These are phyloP conservation scores for Penicillium vulpinum DNA, from an alignment of 2,329 filamentous ascomycete species.

Conservation along the genomic window DNA sequence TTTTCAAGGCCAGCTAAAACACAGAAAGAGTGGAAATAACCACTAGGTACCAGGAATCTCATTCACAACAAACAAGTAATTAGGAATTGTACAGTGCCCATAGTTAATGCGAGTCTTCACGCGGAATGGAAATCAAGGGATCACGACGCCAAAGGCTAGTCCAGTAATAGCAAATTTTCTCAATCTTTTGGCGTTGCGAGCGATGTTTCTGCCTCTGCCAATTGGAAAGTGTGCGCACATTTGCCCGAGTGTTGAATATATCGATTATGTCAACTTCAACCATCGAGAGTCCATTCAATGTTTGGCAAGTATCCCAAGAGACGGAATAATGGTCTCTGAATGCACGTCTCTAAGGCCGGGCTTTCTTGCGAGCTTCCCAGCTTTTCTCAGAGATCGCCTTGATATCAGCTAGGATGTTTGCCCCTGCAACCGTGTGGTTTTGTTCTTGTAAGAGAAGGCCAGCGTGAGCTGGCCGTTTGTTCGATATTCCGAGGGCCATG, in stretches of 20 bases:
- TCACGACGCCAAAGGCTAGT: background rate
- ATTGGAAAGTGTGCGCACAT: background rate
- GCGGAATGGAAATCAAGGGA: background rate
- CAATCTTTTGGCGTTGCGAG: background rate
- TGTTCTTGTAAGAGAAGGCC: background rate
- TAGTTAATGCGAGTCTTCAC: background rate
- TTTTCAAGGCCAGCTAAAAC: background rate
- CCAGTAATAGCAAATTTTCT: background rate
- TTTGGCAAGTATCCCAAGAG: background rate
- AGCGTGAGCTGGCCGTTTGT: background rate
- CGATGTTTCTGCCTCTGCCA: background rate
- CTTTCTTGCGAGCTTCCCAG: background rate
- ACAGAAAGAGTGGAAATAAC: background rate
- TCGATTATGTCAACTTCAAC: background rate
- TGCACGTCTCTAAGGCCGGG: background rate
- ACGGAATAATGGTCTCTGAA: background rate
- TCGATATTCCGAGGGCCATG: background rate
- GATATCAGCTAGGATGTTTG: background rate
- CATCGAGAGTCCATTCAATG: background rate
- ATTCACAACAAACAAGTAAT: background rate
- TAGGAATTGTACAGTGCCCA: background rate
- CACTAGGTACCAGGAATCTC: background rate
- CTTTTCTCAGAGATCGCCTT: background rate
- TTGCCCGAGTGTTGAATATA: background rate
- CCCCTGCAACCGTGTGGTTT: background rate